Base-by-base conservation (phyloP, 345 rosid genomes). In the Mangifera indica region DNA sequence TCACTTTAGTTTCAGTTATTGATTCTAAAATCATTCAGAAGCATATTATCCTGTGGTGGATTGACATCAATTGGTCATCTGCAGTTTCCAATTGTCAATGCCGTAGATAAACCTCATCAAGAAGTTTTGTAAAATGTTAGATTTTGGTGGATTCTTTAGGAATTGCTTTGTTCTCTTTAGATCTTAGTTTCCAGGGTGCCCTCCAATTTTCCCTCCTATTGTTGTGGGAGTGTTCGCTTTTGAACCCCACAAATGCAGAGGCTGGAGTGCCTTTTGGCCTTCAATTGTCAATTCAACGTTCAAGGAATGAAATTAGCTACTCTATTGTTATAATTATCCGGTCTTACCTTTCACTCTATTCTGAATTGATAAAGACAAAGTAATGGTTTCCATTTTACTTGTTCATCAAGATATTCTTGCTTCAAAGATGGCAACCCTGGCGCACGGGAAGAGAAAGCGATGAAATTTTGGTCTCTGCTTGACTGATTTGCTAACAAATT, bases 241-340 rank as follows among this genome's bases (percentile, higher is more conserved):
- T 29, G 61, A 34, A 66, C 77, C 76, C 75, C 56, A 60, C 74
- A 60, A 72, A 49, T 76, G 78, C 79, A 76, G 80, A 81, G 72
- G 67, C 73, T 70, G 69, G 40, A 68, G 60, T 70, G 77, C 77
- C 77, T 64, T 66, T 70, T 63, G 72, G 63, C 72, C 67, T 67
- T 67, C 60, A 75, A 73, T 66, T 77, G 74, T 76, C 79, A 70
- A 60, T 79, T 79, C 81, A 76, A 72, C 59, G 45, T 79, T 77
- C 81, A 77, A 77, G 70, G 82, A 73, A 76, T 73, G 82, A 73
- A 76, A 72, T 72, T 56, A 67, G 46, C 64, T 52, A 14, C 34
- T 72, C 14, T 70, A 25, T 45, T n/a, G n/a, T n/a, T n/a, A n/a
- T n/a, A n/a, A n/a, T n/a, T n/a, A n/a, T n/a, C n/a, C n/a, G n/a